These are phyloP conservation scores for Mollisiaceae sp. DNA, from an alignment of 2,329 filamentous ascomycete species.

Conservation along the genomic window DNA sequence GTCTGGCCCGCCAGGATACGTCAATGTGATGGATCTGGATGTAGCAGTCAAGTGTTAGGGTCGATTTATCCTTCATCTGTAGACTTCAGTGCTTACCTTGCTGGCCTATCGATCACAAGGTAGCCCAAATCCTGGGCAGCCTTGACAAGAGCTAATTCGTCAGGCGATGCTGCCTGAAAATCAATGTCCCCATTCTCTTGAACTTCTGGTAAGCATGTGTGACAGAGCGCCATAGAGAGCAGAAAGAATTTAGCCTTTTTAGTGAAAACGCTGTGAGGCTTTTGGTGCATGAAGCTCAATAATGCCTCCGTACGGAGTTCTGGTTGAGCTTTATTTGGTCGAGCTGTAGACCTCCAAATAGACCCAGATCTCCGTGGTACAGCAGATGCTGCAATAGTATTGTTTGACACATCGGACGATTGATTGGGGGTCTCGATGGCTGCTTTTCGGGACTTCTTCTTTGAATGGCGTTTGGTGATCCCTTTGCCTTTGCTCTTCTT, in stretches of 20 bases:
- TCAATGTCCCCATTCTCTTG: constrained; percentile 72
- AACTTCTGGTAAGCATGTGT: constrained; percentile 85
- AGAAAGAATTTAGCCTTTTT: constrained; percentile 82
- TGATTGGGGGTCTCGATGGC: background rate
- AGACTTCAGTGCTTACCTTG: constrained; percentile 39
- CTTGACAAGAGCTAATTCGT: constrained; percentile 84
- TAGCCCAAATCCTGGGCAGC: constrained; percentile 88
- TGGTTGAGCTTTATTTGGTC: constrained; percentile 51
- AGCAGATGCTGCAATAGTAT: constrained; percentile 3
- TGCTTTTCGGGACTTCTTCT: constrained; percentile 21
- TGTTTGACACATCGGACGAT: background rate
- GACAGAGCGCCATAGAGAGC: constrained; percentile 83
- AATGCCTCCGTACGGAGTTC: constrained; percentile 74
- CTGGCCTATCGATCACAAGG: constrained; percentile 73
- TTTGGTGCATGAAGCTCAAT: constrained; percentile 75
- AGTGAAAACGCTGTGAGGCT: constrained; percentile 78
- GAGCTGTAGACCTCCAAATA: constrained; percentile 41
- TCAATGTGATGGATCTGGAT: constrained; percentile 63
- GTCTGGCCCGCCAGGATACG: constrained; percentile 35
- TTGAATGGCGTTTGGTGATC: constrained; percentile 26
- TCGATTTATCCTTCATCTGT: too few species aligned
- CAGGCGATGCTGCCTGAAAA: constrained; percentile 88
- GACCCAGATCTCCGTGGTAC: constrained; percentile 35
- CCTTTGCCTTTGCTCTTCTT: constrained; percentile 36
- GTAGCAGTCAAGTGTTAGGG: too few species aligned